Conservation (phyloP, 768 basidiomycete species). For the Amanita exitialis region DNA sequence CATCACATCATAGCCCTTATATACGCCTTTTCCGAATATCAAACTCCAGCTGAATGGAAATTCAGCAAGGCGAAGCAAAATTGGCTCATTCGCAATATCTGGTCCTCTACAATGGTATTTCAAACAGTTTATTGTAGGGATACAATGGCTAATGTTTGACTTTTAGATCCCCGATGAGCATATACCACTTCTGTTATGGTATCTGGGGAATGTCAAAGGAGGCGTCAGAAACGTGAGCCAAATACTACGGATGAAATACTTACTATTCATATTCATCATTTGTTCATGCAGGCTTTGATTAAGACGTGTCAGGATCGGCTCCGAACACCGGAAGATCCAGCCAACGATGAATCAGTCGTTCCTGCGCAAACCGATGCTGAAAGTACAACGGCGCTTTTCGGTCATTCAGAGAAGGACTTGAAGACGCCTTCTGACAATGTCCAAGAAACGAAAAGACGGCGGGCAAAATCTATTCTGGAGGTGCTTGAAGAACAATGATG, state of each 20-base stretch:
- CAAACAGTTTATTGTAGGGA: too few species aligned
- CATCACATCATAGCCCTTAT: slow-evolving; percentile 7
- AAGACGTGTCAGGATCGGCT: neutral
- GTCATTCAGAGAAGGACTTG: too few species aligned
- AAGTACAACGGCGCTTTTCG: too few species aligned
- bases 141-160: neutral
- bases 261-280: neutral
- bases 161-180: neutral
- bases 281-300: neutral
- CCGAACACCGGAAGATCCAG: too few species aligned
- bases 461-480: neutral
- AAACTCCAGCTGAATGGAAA: slow-evolving; percentile 46
- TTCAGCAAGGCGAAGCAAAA: slow-evolving; percentile 70
- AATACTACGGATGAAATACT: neutral
- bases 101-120: slow-evolving; percentile 28
- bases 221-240: neutral
- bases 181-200: slow-evolving; percentile 1
- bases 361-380: too few species aligned
- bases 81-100: slow-evolving; percentile 61
- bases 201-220: slow-evolving; percentile 4
- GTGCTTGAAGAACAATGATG: neutral
- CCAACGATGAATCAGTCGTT: too few species aligned
- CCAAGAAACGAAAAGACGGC: neutral
- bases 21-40: slow-evolving; percentile 46
- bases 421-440: too few species aligned